Percentiles rank a stretch among this genome's conserved stretches.
Conservation (phyloP, 2,329 filamentous ascomycete genomes). For the Fusarium brevicatenulatum region DNA sequence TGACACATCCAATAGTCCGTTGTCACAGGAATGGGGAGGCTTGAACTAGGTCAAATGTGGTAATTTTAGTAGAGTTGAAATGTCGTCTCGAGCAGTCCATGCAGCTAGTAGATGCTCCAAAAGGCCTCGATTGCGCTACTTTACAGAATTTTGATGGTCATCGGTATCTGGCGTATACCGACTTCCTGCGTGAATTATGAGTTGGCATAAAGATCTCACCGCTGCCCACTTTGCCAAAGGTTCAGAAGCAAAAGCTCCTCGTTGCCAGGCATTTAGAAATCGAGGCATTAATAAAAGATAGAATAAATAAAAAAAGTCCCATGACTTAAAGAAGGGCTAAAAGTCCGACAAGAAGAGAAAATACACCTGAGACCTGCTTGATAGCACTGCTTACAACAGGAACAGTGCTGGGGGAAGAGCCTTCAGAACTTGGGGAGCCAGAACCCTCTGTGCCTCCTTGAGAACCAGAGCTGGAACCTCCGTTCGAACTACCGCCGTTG, state of each 20-base stretch:
- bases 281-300: neutral
- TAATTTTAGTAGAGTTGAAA: neutral
- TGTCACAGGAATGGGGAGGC: neutral
- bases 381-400: neutral
- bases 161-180: neutral
- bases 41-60: neutral
- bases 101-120: neutral
- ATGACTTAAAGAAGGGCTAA: neutral
- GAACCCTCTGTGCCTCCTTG: neutral
- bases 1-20: neutral
- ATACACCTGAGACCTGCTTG: neutral
- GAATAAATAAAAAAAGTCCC: neutral
- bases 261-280: accelerated
- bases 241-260: accelerated
- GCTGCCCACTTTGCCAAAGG: neutral
- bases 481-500: neutral
- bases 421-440: neutral
- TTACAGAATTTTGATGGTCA: neutral
- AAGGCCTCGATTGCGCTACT: neutral
- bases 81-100: neutral
- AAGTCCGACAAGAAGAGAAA: neutral
- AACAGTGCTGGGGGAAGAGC: neutral
- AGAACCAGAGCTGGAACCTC: neutral
- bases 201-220: neutral
- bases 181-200: neutral